Evolutionary conservation across 306 rosid species (phyloP), one percentile per base, ranked within the genome.

Genomic region (Cucumis cinereus): DNA sequence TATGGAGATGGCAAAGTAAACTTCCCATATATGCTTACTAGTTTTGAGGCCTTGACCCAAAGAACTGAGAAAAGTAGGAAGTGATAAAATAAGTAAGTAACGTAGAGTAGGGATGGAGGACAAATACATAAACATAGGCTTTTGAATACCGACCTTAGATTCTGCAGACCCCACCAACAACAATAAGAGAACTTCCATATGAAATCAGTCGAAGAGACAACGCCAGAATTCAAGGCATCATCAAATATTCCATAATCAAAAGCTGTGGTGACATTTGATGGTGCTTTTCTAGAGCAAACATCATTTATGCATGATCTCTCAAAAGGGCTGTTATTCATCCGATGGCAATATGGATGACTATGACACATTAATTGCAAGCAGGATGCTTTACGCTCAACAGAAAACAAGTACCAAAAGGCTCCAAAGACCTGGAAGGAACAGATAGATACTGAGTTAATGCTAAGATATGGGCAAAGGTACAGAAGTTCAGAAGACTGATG

Each of bases 371-470:
- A 10, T 20, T 70, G 77, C 84, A 79, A 70, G 47, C 81, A 77
- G 16, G 54, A 50, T 30, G 74, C 75, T 54, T 26, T 77, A 6
- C 84, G 43, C 33, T 53, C 67, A 50, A 71, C 28, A 1, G 84
- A 70, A 41, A 77, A 77, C 13, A 81, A 26, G 78, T 81, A 81
- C 81, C 81, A 77, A n/a, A 81, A 69, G 13, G 78, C 83, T 81
- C 78, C 80, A 11, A 81, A 15, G 23, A 50, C 68, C 83, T 77
- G 28, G 1, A 67, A 75, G n/a, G 30, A 62, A 36, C 50, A 77
- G 10, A 49, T 14, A 50, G 28, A 24, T 61, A 4, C 20, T 23
- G 55, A 41, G 12, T n/a, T 62, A 49, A 76, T 76, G 73, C 62
- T 64, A 54, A 63, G 63, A 62, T 50, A 17, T 7, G 2, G 24